Base-by-base conservation (phyloP, 306 rosid species). In the Malus sylvestris region DNA sequence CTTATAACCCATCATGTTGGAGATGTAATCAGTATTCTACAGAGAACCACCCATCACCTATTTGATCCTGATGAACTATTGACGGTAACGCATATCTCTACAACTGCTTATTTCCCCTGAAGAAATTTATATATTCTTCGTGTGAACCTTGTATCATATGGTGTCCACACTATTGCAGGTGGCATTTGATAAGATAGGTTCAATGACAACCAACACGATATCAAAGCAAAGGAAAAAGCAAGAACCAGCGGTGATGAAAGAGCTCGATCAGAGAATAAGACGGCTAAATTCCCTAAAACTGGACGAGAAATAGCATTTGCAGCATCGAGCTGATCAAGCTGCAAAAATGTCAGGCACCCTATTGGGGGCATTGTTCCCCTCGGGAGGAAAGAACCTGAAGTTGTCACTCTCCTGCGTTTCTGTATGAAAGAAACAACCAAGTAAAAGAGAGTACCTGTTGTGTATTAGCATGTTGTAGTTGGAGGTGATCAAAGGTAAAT, bases 161-260 rank as follows among this genome's bases (percentile, higher is more conserved):
- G 8, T 63, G 60, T 60, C 55, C 22, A 27, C 30, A 42, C 27
- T 4, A 51, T 59, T 87, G 84, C 89, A 96, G 99, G 99, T 96
- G 82, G 98, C 99, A 68, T 96, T 91, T 78, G 97, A 96, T 80
- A 79, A 96, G 86, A 89, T 96, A 49, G 97, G 99, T 20, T 92
- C 98, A 18, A 91, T 93, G 97, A 91, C 98, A 53, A 96, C 97
- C 42, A 87, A 88, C 84, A 91, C 89, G 4, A 89, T 96, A 87
- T 96, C 97, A 7, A 96, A 96, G 86, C 93, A 96, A 81, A 87
- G 99, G 85, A 96, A 96, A 78, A 96, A 92, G 74, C 99, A 96
- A 76, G 98, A 96, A 81, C 99, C 99, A 32, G 99, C 90, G 75
- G 99, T 96, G 15, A 89, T 91, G 99, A 92, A 88, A 45, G 99